Conservation (phyloP, 768 basidiomycete genomes). For the Tylopilus cervinicoccineus region DNA sequence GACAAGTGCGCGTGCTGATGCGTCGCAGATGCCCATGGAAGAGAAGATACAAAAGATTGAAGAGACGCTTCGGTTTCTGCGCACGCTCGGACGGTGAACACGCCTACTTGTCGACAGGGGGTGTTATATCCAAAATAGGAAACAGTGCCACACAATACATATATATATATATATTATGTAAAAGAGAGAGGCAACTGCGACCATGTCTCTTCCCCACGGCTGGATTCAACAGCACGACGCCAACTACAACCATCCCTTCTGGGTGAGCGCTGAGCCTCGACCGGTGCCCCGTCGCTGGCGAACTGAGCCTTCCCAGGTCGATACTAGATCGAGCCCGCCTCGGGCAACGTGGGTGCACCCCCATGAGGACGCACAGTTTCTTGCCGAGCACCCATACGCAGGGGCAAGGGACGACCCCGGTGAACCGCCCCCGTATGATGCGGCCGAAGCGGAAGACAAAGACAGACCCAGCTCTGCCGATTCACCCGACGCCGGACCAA, state of each 20-base stretch:
- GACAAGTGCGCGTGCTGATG: not conserved
- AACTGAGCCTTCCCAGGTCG: constrained; percentile 41
- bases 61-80: constrained; percentile 43
- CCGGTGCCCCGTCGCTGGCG: too few relatives aligned
- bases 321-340: constrained; percentile 58
- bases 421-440: constrained; percentile 29
- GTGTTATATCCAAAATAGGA: not conserved
- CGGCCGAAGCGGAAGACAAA: constrained; percentile 8
- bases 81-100: not conserved
- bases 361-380: constrained; percentile 61
- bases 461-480: constrained; percentile 1
- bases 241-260: constrained; percentile 43
- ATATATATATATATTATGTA: too few relatives aligned
- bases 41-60: constrained; percentile 51
- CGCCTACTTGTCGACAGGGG: not conserved
- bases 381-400: constrained; percentile 50
- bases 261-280: constrained; percentile 40
- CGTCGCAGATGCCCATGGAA: constrained; percentile 48
- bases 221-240: constrained; percentile 52
- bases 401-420: constrained; percentile 32
- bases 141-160: too few relatives aligned
- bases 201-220: constrained; percentile 47
- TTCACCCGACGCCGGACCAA: not conserved
- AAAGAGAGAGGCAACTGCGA: not conserved
- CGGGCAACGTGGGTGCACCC: constrained; percentile 73